Evolutionary conservation across 2,329 filamentous ascomycete genomes (phyloP).

Genomic region (Pseudogymnoascus sp.): DNA sequence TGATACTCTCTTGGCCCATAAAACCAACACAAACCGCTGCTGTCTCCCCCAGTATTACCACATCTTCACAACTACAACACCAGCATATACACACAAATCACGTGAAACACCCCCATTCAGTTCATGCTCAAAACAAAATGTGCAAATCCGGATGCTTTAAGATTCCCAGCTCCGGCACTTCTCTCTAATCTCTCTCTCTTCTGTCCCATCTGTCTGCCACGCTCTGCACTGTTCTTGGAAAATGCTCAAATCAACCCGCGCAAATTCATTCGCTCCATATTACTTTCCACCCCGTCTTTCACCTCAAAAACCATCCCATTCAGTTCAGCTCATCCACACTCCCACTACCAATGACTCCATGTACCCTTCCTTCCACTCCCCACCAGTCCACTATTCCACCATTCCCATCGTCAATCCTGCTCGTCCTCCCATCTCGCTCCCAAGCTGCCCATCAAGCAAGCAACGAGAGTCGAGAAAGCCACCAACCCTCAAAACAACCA

Average conservation of each 20-base stretch:
- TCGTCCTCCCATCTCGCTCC: not conserved
- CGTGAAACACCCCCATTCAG: not conserved
- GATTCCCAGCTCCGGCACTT: not conserved
- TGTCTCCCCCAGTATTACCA: not conserved
- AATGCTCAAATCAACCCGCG: constrained; percentile 3
- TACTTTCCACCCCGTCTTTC: not conserved
- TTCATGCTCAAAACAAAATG: not conserved
- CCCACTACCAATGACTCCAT: not conserved
- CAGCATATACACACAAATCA: not conserved
- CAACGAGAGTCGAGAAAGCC: not conserved
- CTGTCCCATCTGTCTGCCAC: not conserved
- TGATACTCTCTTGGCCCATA: not conserved
- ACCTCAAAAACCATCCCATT: not conserved
- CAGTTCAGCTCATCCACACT: not conserved
- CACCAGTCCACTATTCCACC: not conserved
- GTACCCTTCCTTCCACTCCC: not conserved
- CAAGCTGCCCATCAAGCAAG: constrained; percentile 2
- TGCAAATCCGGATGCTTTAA: constrained; percentile 6
- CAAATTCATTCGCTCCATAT: not conserved
- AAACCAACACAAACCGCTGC: not conserved
- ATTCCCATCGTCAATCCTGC: not conserved
- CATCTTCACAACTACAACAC: not conserved
- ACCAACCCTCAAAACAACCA: not conserved
- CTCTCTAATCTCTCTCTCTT: not conserved
- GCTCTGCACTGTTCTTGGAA: not conserved